These are phyloP conservation scores for Nemania abortiva DNA, from an alignment of 2,329 filamentous ascomycete genomes.

Conservation along the genomic window DNA sequence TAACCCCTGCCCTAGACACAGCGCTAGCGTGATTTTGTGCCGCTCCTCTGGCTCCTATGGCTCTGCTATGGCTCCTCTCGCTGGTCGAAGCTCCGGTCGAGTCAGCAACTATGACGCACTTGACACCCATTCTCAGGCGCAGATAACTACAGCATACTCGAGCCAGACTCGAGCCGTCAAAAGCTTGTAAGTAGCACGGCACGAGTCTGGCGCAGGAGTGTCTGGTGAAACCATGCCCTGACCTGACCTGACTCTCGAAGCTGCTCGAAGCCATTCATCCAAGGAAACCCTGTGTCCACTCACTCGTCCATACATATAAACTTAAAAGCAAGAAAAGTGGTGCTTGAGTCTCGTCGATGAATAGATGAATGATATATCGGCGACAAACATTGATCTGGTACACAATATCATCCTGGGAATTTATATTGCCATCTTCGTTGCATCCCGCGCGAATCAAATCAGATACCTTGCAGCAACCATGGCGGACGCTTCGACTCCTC, in stretches of 20 bases:
- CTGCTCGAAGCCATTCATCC: too few relatives aligned
- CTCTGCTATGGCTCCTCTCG: too few relatives aligned
- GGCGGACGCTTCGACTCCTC: constrained; percentile 47
- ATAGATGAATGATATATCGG: constrained; percentile 24
- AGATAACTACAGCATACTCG: too few relatives aligned
- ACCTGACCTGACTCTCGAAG: too few relatives aligned
- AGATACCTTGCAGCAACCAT: constrained; percentile 40
- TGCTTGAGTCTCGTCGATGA: neutral
- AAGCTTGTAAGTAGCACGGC: constrained; percentile 9
- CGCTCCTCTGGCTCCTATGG: too few relatives aligned
- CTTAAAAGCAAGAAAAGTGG: neutral
- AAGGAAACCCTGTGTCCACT: too few relatives aligned
- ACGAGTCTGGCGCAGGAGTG: constrained; percentile 1
- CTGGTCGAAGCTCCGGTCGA: neutral
- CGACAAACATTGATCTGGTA: constrained; percentile 40
- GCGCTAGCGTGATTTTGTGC: too few relatives aligned
- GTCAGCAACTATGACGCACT: constrained; percentile 19
- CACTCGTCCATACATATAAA: neutral
- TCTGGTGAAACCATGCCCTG: too few relatives aligned
- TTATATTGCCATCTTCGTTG: constrained; percentile 45
- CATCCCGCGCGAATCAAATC: constrained; percentile 42
- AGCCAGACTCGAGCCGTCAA: neutral
- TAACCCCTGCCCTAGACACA: too few relatives aligned
- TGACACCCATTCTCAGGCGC: neutral
- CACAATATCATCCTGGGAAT: constrained; percentile 43